A percentile compares a stretch with the other conserved stretches of the same genome.
These are phyloP conservation scores for Cercophora scortea DNA, from an alignment of 495 filamentous ascomycete species.

Conservation along the genomic window DNA sequence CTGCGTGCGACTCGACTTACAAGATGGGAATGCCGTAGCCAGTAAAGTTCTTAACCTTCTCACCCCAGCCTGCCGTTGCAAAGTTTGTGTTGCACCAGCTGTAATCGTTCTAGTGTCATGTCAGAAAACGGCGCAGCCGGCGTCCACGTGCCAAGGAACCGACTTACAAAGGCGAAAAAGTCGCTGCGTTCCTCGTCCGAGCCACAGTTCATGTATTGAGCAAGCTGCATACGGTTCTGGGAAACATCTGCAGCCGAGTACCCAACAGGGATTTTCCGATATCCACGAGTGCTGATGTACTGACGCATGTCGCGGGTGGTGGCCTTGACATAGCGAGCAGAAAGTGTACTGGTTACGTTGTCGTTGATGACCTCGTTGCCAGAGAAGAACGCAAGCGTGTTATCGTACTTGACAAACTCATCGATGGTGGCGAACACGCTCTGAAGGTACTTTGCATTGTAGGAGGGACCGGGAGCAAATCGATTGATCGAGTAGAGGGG, in stretches of 20 bases:
- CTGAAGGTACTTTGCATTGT: slow-evolving; percentile 87
- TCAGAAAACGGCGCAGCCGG: slow-evolving; percentile 2
- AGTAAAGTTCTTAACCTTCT: slow-evolving; percentile 87
- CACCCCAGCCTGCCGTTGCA: slow-evolving; percentile 69
- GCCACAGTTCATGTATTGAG: slow-evolving; percentile 92
- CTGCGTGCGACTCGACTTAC: slow-evolving; percentile 8
- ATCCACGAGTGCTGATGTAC: slow-evolving; percentile 67
- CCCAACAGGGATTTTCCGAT: slow-evolving; percentile 79
- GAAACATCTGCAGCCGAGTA: slow-evolving; percentile 87
- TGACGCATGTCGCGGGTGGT: slow-evolving; percentile 85
- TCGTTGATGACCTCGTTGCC: slow-evolving; percentile 96
- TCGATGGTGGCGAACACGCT: slow-evolving; percentile 91
- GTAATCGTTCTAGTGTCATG: slow-evolving; percentile 65
- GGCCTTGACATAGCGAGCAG: slow-evolving; percentile 88
- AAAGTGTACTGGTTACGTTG: slow-evolving; percentile 54
- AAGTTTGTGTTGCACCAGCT: slow-evolving; percentile 92
- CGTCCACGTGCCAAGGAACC: neutral
- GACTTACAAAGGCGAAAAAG: slow-evolving; percentile 78
- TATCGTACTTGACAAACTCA: slow-evolving; percentile 76
- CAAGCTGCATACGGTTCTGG: slow-evolving; percentile 81
- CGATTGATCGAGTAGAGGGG: slow-evolving; percentile 72
- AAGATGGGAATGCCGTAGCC: slow-evolving; percentile 90
- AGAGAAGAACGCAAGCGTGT: slow-evolving; percentile 92
- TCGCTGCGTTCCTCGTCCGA: slow-evolving; percentile 76
- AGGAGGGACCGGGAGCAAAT: slow-evolving; percentile 61